Percentiles rank a stretch among this genome's conserved stretches.
These are phyloP conservation scores for Neopestalotiopsis rosae DNA, from an alignment of 2,329 filamentous ascomycete genomes.

Conservation along the genomic window DNA sequence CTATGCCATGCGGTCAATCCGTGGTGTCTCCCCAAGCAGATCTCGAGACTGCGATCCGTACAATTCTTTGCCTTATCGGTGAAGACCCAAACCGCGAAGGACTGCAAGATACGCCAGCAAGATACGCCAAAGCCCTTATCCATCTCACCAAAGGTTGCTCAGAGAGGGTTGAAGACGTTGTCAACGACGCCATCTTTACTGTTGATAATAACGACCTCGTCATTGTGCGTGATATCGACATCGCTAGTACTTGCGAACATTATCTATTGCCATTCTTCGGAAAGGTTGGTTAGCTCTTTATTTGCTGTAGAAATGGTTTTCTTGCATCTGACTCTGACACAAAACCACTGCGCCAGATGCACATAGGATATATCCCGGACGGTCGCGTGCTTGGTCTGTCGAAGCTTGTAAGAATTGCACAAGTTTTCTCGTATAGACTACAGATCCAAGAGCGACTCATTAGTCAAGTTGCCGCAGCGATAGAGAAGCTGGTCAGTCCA, in stretches of 20 bases:
- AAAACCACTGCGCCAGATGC: slow-evolving; percentile 66
- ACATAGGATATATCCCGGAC: slow-evolving; percentile 93
- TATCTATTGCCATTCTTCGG: slow-evolving; percentile 93
- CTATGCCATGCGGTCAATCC: neutral
- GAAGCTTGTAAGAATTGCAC: slow-evolving; percentile 88
- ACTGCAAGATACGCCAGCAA: slow-evolving; percentile 70
- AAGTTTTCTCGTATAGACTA: slow-evolving; percentile 89
- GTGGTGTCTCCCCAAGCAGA: neutral
- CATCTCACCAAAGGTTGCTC: slow-evolving; percentile 95
- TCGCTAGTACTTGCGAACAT: slow-evolving; percentile 91
- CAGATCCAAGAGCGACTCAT: slow-evolving; percentile 94
- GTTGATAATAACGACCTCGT: slow-evolving; percentile 94
- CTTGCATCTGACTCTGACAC: neutral
- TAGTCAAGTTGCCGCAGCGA: slow-evolving; percentile 90
- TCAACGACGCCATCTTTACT: slow-evolving; percentile 90
- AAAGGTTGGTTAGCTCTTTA: slow-evolving; percentile 49
- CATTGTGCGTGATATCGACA: slow-evolving; percentile 93
- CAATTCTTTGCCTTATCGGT: slow-evolving; percentile 68
- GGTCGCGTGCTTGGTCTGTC: slow-evolving; percentile 86
- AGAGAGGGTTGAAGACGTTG: slow-evolving; percentile 84
- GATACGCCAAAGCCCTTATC: slow-evolving; percentile 93
- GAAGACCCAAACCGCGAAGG: slow-evolving; percentile 68
- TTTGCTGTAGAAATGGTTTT: neutral
- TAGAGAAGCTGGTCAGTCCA: slow-evolving; percentile 86
- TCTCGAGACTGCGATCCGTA: slow-evolving; percentile 39